phyloP scores from a whole-genome alignment of 768 basidiomycete species.

The Kockovaella imperatae region DNA sequence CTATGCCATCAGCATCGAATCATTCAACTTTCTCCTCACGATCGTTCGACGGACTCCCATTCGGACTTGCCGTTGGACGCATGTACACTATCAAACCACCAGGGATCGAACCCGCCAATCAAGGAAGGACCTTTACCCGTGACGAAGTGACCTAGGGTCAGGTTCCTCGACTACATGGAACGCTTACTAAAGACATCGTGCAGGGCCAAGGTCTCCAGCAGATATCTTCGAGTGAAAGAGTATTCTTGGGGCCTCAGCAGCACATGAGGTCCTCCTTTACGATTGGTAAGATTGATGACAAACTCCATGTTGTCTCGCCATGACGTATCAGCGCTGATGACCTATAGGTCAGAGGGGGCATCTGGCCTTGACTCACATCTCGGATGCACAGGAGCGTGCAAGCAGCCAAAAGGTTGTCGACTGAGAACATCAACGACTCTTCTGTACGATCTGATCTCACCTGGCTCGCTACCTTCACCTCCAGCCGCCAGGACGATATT shows the following conservation, averaged over 20 bases:
- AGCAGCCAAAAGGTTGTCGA: conserved; percentile 27
- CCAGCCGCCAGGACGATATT: conserved; percentile 24
- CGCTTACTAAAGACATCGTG: conserved; percentile 32
- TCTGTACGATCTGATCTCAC: conserved; percentile 6
- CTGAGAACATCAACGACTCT: conserved; percentile 11
- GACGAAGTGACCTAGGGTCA: conserved; percentile 22
- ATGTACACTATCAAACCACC: conserved; percentile 34
- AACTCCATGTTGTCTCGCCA: conserved; percentile 36
- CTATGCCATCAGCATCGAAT: not conserved
- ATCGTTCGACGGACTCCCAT: conserved; percentile 27
- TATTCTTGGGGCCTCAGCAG: conserved; percentile 18
- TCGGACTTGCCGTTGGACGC: conserved; percentile 29
- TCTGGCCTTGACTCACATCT: conserved; percentile 15
- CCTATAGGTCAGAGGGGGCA: conserved; percentile 3
- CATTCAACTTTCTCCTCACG: not conserved
- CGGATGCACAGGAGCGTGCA: conserved; percentile 27
- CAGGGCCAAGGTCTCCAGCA: conserved; percentile 28
- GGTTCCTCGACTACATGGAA: not conserved
- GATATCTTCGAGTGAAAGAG: conserved; percentile 28
- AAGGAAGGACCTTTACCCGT: conserved; percentile 31
- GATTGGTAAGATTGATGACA: conserved; percentile 25
- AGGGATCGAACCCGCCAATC: conserved; percentile 27
- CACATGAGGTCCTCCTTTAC: conserved; percentile 28
- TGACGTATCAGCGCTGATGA: conserved; percentile 26
- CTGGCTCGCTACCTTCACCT: too few relatives aligned